Base-by-base conservation (phyloP, 2,329 filamentous ascomycete species). In the Xylaria sp. region DNA sequence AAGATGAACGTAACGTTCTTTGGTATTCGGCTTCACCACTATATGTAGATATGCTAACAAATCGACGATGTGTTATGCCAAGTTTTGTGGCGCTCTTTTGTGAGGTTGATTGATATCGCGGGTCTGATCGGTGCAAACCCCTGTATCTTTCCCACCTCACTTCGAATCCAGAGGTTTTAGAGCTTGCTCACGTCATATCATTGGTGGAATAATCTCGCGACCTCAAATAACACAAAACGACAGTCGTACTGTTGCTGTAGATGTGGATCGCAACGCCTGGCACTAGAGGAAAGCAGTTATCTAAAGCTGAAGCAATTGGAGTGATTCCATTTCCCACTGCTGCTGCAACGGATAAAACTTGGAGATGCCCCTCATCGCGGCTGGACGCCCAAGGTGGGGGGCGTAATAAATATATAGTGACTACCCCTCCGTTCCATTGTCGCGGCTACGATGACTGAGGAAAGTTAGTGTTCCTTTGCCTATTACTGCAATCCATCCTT, bases 171-270 rank as follows among this genome's bases (percentile, higher is more conserved):
- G 23, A n/a, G 12, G 31, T 13, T 15, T 46, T 44, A 20, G 41
- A 20, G 34, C 15, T 34, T 52, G n/a, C 23, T 37, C 52, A 15
- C 34, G 66, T 37, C 70, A 60, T 72, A 66, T 78, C 67, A 80
- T 76, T 82, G 76, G 80, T 79, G 80, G 80, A 77, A 80, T 75
- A 80, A 77, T 77, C 76, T 77, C 75, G 71, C 55, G 31, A 57
- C 34, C 31, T 50, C 60, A 64, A 73, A 76, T 72, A 63, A 23
- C 10, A 75, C 4, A 54, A 52, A 59, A 63, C 4, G 25, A 63
- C 62, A 25, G 55, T 62, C 72, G 50, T 62, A n/a, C 59, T 44
- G 34, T 60, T 58, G 63, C 59, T 41, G 12, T 39, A 46, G 48
- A 41, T 72, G 61, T 65, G 69, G 63, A 64, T 52, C 63, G 41